phyloP scores from a whole-genome alignment of 306 rosid genomes.

The Corylus heterophylla region DNA sequence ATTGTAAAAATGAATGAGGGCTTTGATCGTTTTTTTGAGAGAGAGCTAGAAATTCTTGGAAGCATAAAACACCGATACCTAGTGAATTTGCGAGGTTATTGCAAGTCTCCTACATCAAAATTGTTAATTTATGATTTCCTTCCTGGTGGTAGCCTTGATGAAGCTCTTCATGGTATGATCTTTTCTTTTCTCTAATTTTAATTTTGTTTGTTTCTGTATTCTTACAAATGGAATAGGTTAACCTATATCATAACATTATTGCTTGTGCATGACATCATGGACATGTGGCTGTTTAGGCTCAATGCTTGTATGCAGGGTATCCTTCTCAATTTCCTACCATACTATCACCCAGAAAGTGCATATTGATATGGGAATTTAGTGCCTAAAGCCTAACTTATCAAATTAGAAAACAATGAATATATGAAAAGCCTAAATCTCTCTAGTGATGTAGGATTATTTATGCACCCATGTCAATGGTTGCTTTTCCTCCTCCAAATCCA shows the following conservation, averaged over 20 bases:
- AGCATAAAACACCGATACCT: slow-evolving; percentile 94
- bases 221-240: not conserved
- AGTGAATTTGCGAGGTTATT: slow-evolving; percentile 96
- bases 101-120: slow-evolving; percentile 97
- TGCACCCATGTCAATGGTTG: not conserved
- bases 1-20: slow-evolving; percentile 89
- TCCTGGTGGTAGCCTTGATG: slow-evolving; percentile 95
- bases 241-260: not conserved
- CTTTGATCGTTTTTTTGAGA: slow-evolving; percentile 93
- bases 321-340: not conserved
- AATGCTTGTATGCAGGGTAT: not conserved
- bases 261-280: not conserved
- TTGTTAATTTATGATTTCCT: slow-evolving; percentile 90
- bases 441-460: not conserved
- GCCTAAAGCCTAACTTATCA: not conserved
- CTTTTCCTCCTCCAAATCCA: not conserved
- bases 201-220: slow-evolving; percentile 14
- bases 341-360: not conserved
- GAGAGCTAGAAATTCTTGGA: slow-evolving; percentile 98
- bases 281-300: not conserved
- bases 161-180: slow-evolving; percentile 86
- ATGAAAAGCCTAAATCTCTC: not conserved
- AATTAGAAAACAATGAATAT: no score
- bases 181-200: slow-evolving; percentile 18
- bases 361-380: not conserved